Base-by-base conservation (phyloP, 768 basidiomycete genomes). In the Collybiopsis confluens region DNA sequence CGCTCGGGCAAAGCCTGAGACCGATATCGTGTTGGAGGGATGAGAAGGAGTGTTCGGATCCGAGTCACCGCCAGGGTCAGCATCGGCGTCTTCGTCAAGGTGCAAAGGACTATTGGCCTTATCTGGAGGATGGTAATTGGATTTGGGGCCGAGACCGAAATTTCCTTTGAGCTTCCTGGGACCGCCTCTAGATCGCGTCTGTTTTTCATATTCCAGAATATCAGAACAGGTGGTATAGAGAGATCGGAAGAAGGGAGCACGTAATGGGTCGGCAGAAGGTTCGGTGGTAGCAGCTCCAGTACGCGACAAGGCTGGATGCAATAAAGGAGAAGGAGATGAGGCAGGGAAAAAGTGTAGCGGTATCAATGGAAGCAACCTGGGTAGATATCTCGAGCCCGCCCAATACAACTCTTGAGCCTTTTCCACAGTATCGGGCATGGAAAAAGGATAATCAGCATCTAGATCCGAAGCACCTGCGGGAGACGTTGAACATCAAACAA, bases 341-440 rank as follows among this genome's bases (percentile, higher is more conserved):
- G 20, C 55, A 28, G 80, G 65, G 54, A 82, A 78, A 3, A 88
- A 54, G 15, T 65, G 75, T 20, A 92, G 74, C 2, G 84, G 84
- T 0, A 85, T 62, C 1, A 90, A 61, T 4, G 83, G 76, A 18
- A 90, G 64, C 61, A 78, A 83, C n/a, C 68, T 66, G 2, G 57
- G 56, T 0, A 76, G 66, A 66, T 80, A 82, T 53, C 89, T 76
- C 27, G 90, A 86, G 55, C 72, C 70, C 24, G 71, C 61, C 89
- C 90, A 91, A 61, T 83, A 91, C 13, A 61, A 59, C 18, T 67
- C 67, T 53, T 72, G 71, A 3, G 76, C 75, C 16, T 73, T 64
- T 4, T 58, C 55, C 2, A 49, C n/a, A 3, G 61, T 58, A 11
- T 56, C 33, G 15, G 33, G 33, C 28, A 30, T 16, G 13, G 38